Evolutionary conservation across 495 filamentous ascomycete species (phyloP), one percentile per base, ranked within the genome.

Genomic region (Talaromyces liani): DNA sequence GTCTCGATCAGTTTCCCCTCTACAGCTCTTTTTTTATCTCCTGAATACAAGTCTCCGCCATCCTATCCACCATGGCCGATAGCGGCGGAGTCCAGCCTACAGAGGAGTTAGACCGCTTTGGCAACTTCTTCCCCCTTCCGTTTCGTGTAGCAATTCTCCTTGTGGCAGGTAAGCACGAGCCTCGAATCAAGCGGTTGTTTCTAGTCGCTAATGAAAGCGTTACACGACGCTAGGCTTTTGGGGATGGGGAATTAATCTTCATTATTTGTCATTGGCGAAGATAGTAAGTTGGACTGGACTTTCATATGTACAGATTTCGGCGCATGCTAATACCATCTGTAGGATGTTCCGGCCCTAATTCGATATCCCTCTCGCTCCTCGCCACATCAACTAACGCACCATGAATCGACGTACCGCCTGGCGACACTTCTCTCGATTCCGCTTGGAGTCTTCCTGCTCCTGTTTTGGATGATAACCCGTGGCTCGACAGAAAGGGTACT

Each of bases 181-280:
- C 51, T 29, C 51, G n/a, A 29, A 36, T 29, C 33, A 36, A 60
- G 53, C 16, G 27, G 25, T 39, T 33, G 9, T 27, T 5, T n/a
- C n/a, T n/a, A 47, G 24, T 27, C 25, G 27, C 61, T 18, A 59
- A 53, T 36, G 36, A 64, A 29, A 16, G 3, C 22, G 62, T 55
- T 63, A 24, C 59, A 31, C 58, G 24, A n/a, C 60, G 22, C 27
- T 66, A 94, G 91, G 90, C 65, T 85, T 95, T 67, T 96, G 92
- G 92, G 91, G 88, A 67, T 97, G 91, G 91, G 92, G 86, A 59
- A 67, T 88, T 63, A 96, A 94, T 76, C 83, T 96, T 22, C 91
- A 96, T 59, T 92, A 88, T 73, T 83, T 97, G 41, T 79, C 84
- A 67, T 73, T 85, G 61, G 75, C 84, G 65, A 86, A 87, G 70